Evolutionary conservation across 2,329 filamentous ascomycete species (phyloP), one percentile per base, ranked within the genome.

Genomic region (Botrytis deweyae): DNA sequence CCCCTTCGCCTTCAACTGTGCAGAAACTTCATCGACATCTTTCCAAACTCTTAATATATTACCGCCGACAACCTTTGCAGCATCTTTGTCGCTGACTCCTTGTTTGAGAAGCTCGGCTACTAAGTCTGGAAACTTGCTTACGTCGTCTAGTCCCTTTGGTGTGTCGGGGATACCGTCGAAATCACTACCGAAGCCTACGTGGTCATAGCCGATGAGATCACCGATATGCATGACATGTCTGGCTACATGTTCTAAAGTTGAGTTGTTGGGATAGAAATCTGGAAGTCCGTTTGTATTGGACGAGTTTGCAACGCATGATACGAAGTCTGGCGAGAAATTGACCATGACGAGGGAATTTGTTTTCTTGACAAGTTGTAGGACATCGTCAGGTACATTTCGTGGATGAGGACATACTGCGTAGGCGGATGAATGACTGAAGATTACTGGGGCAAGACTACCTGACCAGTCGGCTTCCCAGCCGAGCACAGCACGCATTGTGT

Each of bases 181-280:
- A 81, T 98, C 95, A 70, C 92, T 94, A 0, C 95, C 95, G 29
- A 98, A 83, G 0, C 95, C 95, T 25, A 98, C 94, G 81, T 97
- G 88, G 59, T 95, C 92, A 78, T 92, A 98, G 4, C 95, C 95
- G 75, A 97, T 93, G 46, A 92, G 84, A 64, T 92, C 85, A 3
- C 93, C 95, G 77, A 98, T 95, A 80, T 98, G 87, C 76, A 89
- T 86, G 75, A 98, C 91, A 81, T 98, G 95, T 75, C 90, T 87
- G 1, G 90, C 93, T 1, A 97, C 93, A 75, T 95, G 93, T 36
- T 86, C 86, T 52, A 98, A 82, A 0, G 93, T 97, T 14, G 90
- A 89, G 76, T 95, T 91, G 69, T 85, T 84, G 0, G 90, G 88
- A 70, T 91, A 89, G 73, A 88, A 88, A 22, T 91, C 87, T 0